Evolutionary conservation across 202 grass and related monocot genomes (phyloP).

Genomic region (Setaria italica): DNA sequence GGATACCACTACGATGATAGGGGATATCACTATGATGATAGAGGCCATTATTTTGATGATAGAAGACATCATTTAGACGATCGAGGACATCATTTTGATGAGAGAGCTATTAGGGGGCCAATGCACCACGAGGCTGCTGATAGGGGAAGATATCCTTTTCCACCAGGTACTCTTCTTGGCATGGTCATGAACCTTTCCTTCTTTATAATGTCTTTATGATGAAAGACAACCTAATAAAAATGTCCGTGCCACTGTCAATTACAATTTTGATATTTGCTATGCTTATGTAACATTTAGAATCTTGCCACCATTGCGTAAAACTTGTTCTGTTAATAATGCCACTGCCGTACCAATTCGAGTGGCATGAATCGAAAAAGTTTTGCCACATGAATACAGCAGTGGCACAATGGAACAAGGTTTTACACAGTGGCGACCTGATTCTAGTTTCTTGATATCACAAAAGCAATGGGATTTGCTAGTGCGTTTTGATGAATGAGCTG

Average conservation of each 20-base stretch:
- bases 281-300: neutral
- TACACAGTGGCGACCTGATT: neutral
- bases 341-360: neutral
- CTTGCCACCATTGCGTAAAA: neutral
- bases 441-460: neutral
- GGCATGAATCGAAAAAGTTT: neutral
- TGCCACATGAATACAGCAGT: neutral
- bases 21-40: slow-evolving; percentile 45
- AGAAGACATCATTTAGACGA: slow-evolving; percentile 49
- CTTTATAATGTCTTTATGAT: slow-evolving; percentile 25
- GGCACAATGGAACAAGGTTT: neutral
- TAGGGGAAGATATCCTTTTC: slow-evolving; percentile 58
- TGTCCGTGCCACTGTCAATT: neutral
- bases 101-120: slow-evolving; percentile 65
- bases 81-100: slow-evolving; percentile 59
- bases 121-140: slow-evolving; percentile 64
- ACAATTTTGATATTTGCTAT: neutral
- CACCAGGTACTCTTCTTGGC: slow-evolving; percentile 49
- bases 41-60: slow-evolving; percentile 46
- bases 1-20: slow-evolving; percentile 45
- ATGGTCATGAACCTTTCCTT: slow-evolving; percentile 1
- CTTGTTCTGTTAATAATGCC: neutral
- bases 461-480: neutral
- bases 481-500: neutral
- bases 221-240: neutral